Base-by-base conservation (phyloP, 306 rosid species). In the Pterocarpus santalinus region DNA sequence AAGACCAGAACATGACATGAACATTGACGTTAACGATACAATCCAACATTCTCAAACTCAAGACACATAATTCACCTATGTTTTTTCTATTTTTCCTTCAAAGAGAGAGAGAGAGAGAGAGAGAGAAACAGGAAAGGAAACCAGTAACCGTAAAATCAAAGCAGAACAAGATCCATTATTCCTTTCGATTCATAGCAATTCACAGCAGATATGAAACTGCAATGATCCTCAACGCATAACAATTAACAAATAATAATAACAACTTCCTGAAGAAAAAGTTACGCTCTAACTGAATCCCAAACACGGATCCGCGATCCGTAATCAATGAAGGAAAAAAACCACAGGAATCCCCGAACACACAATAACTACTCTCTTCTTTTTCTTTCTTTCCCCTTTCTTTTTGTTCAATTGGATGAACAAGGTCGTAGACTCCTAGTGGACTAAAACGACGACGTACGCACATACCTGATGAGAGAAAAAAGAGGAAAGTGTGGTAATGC, bases 381-480 rank as follows among this genome's bases (percentile, higher is more conserved):
- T 68, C 10, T 13, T 1, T 5, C 17, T 35, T 34, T 5, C 10
- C 28, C 28, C 28, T 22, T 22, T 22, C 28, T 22, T 22, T 22
- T 22, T 22, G 28, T 15, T 34, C 22, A 60, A 32, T 30, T 15
- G 14, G 22, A 63, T 30, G 9, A 69, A 69, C 65, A 46, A 56
- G 47, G 12, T 22, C 14, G 51, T 36, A 39, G 28, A 2, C 28
- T 34, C 47, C 15, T 1, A 34, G 11, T 2, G 3, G 6, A 17
- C 7, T 11, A 35, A 77, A 78, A 55, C 75, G 58, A 61, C 16
- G 36, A 53, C 65, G n/a, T 69, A 78, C 77, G 67, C 73, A 53
- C 52, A 4, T 65, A 78, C 80, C 75, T 73, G 62, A 8, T 67
- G 81, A 43, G 73, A 76, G 81, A 15, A 47, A 47, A 38, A 17